These are phyloP conservation scores for Acanthochlamys bracteata DNA, from an alignment of 106 monocot species.

Conservation along the genomic window DNA sequence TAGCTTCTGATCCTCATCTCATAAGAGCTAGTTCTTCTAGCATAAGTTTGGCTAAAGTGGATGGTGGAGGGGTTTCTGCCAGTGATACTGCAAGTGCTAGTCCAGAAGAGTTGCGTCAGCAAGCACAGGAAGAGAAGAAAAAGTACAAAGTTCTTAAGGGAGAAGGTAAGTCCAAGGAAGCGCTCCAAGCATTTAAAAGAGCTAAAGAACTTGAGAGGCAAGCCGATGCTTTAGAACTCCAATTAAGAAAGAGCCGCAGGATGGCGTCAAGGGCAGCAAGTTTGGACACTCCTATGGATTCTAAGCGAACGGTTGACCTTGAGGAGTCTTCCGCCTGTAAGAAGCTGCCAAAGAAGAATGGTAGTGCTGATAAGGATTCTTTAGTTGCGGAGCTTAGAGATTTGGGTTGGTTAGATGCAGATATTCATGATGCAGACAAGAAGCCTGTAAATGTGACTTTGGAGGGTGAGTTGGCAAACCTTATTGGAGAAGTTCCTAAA, in stretches of 20 bases:
- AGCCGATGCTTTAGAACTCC: constrained; percentile 63
- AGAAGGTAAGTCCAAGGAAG: constrained; percentile 79
- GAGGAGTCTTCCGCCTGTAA: constrained; percentile 26
- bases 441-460: constrained; percentile 44
- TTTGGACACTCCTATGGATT: constrained; percentile 10
- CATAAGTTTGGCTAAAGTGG: constrained; percentile 28
- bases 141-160: constrained; percentile 63
- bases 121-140: constrained; percentile 81
- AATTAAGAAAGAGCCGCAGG: constrained; percentile 63
- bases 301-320: constrained; percentile 18
- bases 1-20: constrained; percentile 13
- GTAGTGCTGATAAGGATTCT: constrained; percentile 45
- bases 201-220: constrained; percentile 90
- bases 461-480: constrained; percentile 73
- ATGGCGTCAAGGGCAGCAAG: constrained; percentile 44
- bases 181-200: constrained; percentile 75
- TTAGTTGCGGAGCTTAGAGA: constrained; percentile 67
- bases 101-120: constrained; percentile 72
- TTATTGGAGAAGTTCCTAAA: constrained; percentile 47
- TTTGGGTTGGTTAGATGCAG: constrained; percentile 88
- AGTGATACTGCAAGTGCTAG: constrained; percentile 26
- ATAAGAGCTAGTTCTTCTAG: constrained; percentile 13
- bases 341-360: constrained; percentile 18
- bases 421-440: constrained; percentile 51
- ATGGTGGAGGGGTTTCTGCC: neutral